These are phyloP conservation scores for Trichosporon ovoides DNA, from an alignment of 1,284 basidiomycete species.

Conservation along the genomic window DNA sequence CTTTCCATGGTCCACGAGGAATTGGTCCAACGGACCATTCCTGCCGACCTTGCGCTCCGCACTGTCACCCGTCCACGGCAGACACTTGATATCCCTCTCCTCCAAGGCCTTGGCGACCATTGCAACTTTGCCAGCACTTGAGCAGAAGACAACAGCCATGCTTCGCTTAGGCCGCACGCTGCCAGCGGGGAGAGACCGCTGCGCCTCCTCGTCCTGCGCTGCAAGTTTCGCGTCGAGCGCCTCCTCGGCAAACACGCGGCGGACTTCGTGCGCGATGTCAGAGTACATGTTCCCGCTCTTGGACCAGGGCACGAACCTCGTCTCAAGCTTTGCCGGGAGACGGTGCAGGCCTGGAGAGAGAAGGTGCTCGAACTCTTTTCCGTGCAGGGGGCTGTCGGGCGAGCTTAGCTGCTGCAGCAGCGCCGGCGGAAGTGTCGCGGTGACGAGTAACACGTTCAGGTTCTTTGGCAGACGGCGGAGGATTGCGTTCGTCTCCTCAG, in stretches of 20 bases:
- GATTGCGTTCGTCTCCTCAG: conserved; percentile 61
- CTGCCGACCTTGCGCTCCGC: conserved; percentile 49
- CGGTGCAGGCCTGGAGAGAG: conserved; percentile 72
- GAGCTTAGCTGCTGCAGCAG: conserved; percentile 66
- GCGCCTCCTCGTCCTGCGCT: conserved; percentile 59
- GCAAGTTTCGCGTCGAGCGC: conserved; percentile 21
- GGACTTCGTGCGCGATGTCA: conserved; percentile 68
- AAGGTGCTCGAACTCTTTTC: conserved; percentile 56
- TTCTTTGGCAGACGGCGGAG: conserved; percentile 52
- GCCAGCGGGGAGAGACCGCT: conserved; percentile 4
- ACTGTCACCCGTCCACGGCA: conserved; percentile 60
- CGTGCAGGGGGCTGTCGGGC: conserved; percentile 56
- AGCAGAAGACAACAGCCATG: conserved; percentile 75
- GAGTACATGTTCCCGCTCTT: conserved; percentile 66
- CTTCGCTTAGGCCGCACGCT: not conserved
- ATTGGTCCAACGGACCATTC: conserved; percentile 64
- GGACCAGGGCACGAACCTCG: conserved; percentile 67
- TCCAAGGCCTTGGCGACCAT: conserved; percentile 57
- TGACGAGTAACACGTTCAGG: conserved; percentile 62
- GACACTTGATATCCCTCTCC: conserved; percentile 58
- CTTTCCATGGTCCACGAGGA: conserved; percentile 44
- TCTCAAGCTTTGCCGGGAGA: conserved; percentile 63
- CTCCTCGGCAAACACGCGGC: conserved; percentile 43
- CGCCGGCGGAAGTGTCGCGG: conserved; percentile 76
- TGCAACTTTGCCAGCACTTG: conserved; percentile 63